Conservation (phyloP, 495 filamentous ascomycete genomes). For the Lepidopterella palustris region DNA sequence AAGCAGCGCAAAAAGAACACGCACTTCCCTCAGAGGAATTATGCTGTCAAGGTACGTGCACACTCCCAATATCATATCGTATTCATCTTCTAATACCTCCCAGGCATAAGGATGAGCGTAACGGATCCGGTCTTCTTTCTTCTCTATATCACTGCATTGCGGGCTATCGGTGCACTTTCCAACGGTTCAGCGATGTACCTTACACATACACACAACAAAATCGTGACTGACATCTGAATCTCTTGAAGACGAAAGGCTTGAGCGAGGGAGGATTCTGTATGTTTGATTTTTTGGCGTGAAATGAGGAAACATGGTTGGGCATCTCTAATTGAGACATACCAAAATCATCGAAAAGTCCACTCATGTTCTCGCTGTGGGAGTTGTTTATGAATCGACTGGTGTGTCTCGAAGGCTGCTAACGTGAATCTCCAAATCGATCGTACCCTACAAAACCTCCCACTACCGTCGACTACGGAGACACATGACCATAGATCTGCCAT, state of each 20-base stretch:
- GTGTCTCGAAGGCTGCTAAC: too few species aligned
- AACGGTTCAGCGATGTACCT: neutral
- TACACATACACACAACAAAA: neutral
- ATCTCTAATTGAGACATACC: neutral
- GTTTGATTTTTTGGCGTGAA: neutral
- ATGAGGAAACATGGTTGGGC: neutral
- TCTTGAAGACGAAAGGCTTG: neutral
- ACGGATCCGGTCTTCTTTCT: neutral
- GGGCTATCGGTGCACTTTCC: neutral
- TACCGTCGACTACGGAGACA: too few species aligned
- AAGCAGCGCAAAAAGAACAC: constrained; percentile 88
- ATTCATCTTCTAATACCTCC: too few species aligned
- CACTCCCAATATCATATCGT: neutral
- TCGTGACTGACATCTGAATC: neutral
- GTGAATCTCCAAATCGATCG: too few species aligned
- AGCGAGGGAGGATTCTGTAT: too few species aligned
- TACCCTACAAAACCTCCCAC: too few species aligned
- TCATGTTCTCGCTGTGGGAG: too few species aligned
- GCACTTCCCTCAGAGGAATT: constrained; percentile 98
- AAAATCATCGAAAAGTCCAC: neutral
- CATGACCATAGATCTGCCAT: too few species aligned
- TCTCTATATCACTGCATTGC: constrained; percentile 1
- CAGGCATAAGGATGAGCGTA: neutral
- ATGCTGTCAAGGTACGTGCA: constrained; percentile 83
- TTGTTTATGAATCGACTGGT: too few species aligned